Evolutionary conservation across 2,329 filamentous ascomycete species (phyloP), one percentile per base, ranked within the genome.

Genomic region (Pseudomassariella vexata): DNA sequence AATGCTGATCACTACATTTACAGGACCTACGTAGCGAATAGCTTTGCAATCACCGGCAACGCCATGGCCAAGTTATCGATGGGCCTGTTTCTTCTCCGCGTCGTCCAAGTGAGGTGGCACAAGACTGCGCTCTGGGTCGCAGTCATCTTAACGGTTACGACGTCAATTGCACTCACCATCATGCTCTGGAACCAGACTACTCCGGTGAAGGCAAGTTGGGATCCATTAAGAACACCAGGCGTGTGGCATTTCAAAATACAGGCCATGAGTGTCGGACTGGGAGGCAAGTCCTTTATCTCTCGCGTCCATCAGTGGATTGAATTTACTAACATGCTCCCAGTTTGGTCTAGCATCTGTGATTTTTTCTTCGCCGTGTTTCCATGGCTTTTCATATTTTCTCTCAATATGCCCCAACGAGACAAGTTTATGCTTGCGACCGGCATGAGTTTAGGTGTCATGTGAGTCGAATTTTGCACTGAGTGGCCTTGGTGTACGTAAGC

Each of bases 151-250:
- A 59, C 56, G 2, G 38, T 35, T 6, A 40, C 47, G 9, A 60
- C 58, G 4, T 57, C 55, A 1, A 28, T 46, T 4, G 49, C 52
- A 6, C 45, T 60, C 18, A 44, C 47, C 12, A 39, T 58, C 29
- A 55, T 60, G 53, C 46, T 60, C 2, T 62, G 58, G 58, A 59
- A 58, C 35, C 57, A 60, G 39, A 56, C 56, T 2, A 55, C 53
- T 6, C 57, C 57, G 1, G 37, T 47, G 28, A 55, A 53, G 32
- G 44, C 50, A 9, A 58, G 53, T 32, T 60, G 55, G 56, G 58
- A 62, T 31, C 50, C 50, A 0, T 38, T 60, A 32, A 45, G 56
- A 24, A 59, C 54, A 5, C 50, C 48, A 4, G 58, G 56, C 2
- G 46, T 25, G 3, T 62, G 55, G 52, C 53, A 57, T 19, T 47